phyloP scores from a whole-genome alignment of 2,329 filamentous ascomycete species.

The Penicillium sp. region DNA sequence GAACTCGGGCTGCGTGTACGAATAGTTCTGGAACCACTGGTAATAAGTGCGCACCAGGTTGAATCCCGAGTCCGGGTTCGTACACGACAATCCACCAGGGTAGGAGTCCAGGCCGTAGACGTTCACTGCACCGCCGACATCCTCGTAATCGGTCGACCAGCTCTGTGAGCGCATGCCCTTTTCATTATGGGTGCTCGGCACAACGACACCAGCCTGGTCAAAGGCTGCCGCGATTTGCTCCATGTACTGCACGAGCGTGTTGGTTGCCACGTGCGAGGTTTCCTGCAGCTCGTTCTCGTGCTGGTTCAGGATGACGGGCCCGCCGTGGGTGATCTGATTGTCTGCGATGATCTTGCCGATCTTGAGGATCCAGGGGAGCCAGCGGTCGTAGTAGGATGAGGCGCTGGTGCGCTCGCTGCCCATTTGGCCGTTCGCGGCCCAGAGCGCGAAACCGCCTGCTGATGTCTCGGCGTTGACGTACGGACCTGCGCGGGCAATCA shows the following conservation, averaged over 20 bases:
- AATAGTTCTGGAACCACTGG: constrained; percentile 60
- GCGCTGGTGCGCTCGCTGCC: constrained; percentile 48
- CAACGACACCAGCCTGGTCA: constrained; percentile 49
- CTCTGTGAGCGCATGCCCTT: constrained; percentile 52
- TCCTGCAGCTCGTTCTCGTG: constrained; percentile 58
- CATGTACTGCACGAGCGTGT: constrained; percentile 56
- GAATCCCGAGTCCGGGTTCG: constrained; percentile 52
- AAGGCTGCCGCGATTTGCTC: constrained; percentile 53
- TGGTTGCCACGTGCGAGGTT: constrained; percentile 43
- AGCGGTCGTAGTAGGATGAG: constrained; percentile 47
- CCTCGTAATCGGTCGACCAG: constrained; percentile 58
- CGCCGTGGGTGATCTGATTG: constrained; percentile 55
- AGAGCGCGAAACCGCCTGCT: constrained; percentile 50
- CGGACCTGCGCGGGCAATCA: constrained; percentile 54
- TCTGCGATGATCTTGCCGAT: constrained; percentile 52
- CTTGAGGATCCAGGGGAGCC: constrained; percentile 51
- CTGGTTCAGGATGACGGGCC: constrained; percentile 55
- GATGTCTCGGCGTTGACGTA: constrained; percentile 57
- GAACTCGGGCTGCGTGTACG: constrained; percentile 55
- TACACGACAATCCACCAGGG: constrained; percentile 50
- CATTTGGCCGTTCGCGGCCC: constrained; percentile 51
- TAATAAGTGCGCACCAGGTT: constrained; percentile 56
- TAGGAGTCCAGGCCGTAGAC: constrained; percentile 39
- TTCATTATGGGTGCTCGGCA: constrained; percentile 55
- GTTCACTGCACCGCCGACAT: constrained; percentile 58